Evolutionary conservation across 1,139 yeast species (phyloP), one percentile per base, ranked within the genome.

Genomic region (Candida dubliniensis): DNA sequence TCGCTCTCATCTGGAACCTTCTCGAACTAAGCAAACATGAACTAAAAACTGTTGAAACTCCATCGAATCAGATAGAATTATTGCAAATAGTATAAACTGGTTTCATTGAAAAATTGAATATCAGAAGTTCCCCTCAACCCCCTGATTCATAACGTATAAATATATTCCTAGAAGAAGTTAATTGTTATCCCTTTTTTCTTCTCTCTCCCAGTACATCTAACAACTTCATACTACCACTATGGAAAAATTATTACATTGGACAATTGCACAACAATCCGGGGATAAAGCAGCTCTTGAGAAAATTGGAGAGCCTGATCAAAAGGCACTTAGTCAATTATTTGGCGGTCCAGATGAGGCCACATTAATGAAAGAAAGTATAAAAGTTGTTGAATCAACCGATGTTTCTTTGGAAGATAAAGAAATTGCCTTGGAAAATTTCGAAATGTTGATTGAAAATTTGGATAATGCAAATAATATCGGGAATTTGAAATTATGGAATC

Each of bases 401-500:
- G 83, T 83, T 14, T 74, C 75, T 3, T 58, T 78, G 29, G 93
- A 84, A 40, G 76, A 77, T 57, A 84, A 84, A 54, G 75, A 83
- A 46, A 78, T 81, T 12, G 96, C 98, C 0, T 77, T 91, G 49
- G 98, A 93, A 51, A 89, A 90, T 62, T 85, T 91, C 57, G 97
- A 93, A 63, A 89, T 91, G 95, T 74, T 93, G 47, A 86, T 93
- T 48, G 99, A 93, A 61, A 90, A 90, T 59, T 67, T 93, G 53
- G 99, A 93, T 63, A 93, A 93, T 62, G 98, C 99, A 23, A 91
- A 93, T 64, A 90, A 89, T 58, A 84, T 93, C 51, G 93, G 87
- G 52, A 87, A 86, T 55, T 63, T 90, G 72, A 79, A 81, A 49
- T 74, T 91, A 53, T 95, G 98, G 99, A 81, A 77, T 11, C 74